Evolutionary conservation across 2,329 filamentous ascomycete genomes (phyloP).

Genomic region (Sclerotinia sclerotiorum): DNA sequence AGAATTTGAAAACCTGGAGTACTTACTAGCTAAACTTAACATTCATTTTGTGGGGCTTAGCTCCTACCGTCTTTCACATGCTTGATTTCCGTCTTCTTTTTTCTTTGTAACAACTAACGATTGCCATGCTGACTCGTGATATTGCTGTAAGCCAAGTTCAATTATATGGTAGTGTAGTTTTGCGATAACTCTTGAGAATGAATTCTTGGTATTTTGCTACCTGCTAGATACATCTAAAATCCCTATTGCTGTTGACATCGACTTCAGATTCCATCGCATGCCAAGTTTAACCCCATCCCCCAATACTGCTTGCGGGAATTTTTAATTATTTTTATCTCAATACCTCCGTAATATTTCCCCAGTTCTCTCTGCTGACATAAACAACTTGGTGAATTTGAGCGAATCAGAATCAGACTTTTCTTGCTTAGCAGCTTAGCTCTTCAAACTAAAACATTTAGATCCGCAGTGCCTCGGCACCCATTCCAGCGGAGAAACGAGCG

Average conservation of each 20-base stretch:
- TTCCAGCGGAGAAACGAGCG: slow-evolving; percentile 24
- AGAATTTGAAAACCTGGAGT: slow-evolving; percentile 14
- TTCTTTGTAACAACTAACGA: background rate
- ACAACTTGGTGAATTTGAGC: background rate
- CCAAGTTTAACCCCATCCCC: slow-evolving; percentile 1
- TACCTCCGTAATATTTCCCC: slow-evolving; percentile 13
- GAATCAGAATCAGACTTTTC: slow-evolving; percentile 8
- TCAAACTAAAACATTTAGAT: slow-evolving; percentile 7
- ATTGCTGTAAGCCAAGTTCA: background rate
- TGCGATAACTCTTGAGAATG: background rate
- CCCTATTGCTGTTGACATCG: background rate
- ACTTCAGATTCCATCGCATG: background rate
- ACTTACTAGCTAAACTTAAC: background rate
- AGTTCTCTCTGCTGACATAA: slow-evolving; percentile 18
- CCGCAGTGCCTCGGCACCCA: slow-evolving; percentile 19
- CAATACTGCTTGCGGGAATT: background rate
- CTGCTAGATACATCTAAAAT: background rate
- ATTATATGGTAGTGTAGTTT: background rate
- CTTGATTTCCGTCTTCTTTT: slow-evolving; percentile 11
- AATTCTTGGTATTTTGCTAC: background rate
- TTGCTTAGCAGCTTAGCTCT: slow-evolving; percentile 20
- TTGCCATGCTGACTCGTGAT: slow-evolving; percentile 10
- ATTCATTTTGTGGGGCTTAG: slow-evolving; percentile 19
- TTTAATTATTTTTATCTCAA: background rate
- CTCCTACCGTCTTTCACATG: slow-evolving; percentile 22